These are phyloP conservation scores for Marasmius oreades DNA, from an alignment of 1,284 basidiomycete species.

Conservation along the genomic window DNA sequence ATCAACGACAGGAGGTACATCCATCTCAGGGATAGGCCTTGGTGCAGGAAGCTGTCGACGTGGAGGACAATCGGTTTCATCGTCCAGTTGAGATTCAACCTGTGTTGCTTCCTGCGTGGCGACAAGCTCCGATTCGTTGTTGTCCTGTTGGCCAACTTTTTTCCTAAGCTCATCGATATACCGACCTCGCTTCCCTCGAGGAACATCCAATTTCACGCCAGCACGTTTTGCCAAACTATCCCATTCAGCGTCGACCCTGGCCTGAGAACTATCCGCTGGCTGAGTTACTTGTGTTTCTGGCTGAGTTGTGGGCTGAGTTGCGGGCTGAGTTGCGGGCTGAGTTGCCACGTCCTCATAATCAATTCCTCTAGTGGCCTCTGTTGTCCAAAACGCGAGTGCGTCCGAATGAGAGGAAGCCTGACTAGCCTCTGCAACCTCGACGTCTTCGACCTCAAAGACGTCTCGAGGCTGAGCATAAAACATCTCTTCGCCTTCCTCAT, in stretches of 20 bases:
- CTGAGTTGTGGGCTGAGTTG: conserved; percentile 31
- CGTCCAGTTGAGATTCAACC: neutral
- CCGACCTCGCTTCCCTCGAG: neutral
- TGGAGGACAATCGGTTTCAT: neutral
- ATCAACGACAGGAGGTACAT: neutral
- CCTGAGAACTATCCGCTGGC: neutral
- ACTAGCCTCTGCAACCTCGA: conserved; percentile 8
- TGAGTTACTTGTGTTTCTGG: conserved; percentile 13
- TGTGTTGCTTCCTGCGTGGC: neutral
- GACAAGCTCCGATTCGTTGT: neutral
- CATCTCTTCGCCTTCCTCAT: conserved; percentile 7
- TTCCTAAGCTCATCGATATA: neutral
- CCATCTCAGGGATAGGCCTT: neutral
- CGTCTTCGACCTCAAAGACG: neutral
- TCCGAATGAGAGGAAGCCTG: conserved; percentile 6
- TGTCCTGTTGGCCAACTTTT: neutral
- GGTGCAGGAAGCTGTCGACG: neutral
- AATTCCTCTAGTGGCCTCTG: neutral
- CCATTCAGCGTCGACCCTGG: neutral
- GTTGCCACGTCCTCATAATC: neutral
- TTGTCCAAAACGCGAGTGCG: neutral
- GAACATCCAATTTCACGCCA: neutral
- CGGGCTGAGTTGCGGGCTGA: conserved; percentile 9
- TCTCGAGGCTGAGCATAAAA: conserved; percentile 1
- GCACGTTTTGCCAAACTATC: neutral